Percentiles rank a stretch among this genome's conserved stretches.
phyloP scores from a whole-genome alignment of 768 basidiomycete species.

The Hysterangium stoloniferum region DNA sequence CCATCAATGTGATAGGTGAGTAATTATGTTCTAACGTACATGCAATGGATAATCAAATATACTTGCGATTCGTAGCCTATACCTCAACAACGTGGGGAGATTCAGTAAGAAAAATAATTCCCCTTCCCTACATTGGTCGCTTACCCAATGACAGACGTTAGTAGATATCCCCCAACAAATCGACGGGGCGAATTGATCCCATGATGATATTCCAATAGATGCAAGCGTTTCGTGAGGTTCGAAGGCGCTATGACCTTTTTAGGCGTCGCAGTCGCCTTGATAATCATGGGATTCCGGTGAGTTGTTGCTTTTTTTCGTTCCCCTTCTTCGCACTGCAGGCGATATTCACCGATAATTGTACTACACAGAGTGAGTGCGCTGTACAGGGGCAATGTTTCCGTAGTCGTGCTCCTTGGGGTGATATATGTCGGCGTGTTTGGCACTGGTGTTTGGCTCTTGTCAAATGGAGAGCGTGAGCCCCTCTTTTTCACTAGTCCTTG shows the following conservation, averaged over 20 bases:
- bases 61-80: background rate
- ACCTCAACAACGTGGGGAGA: constrained; percentile 19
- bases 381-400: constrained; percentile 21
- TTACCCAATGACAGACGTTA: background rate
- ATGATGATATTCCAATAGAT: constrained; percentile 13
- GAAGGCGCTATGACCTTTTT: constrained; percentile 41
- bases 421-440: constrained; percentile 39
- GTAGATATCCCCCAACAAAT: too few species aligned
- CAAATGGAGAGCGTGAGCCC: constrained; percentile 39
- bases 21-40: constrained; percentile 5
- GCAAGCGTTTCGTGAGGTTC: constrained; percentile 25
- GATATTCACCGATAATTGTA: too few species aligned
- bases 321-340: background rate
- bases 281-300: constrained; percentile 54
- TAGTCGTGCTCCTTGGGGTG: constrained; percentile 18
- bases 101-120: constrained; percentile 18
- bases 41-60: background rate
- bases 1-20: constrained; percentile 39
- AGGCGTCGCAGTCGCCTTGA: constrained; percentile 41
- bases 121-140: background rate
- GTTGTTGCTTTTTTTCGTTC: background rate
- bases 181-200: too few species aligned
- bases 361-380: constrained; percentile 24
- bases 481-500: too few species aligned
- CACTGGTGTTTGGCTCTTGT: constrained; percentile 49